These are phyloP conservation scores for Candida wancherniae DNA, from an alignment of 805 yeast species.

Conservation along the genomic window DNA sequence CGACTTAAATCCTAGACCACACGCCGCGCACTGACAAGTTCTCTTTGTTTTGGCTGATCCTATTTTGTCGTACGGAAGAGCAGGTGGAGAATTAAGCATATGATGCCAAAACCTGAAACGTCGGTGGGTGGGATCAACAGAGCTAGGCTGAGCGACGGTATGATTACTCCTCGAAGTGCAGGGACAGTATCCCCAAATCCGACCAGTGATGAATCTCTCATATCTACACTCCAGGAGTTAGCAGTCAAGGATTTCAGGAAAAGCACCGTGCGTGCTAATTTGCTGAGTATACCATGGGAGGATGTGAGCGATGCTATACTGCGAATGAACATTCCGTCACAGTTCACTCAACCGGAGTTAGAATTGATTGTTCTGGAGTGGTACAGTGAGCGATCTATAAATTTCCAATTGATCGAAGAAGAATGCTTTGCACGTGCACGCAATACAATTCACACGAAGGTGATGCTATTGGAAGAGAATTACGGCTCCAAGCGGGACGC, in stretches of 20 bases:
- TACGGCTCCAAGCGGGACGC: conserved; percentile 10
- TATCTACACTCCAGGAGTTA: no score
- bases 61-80: no score
- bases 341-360: conserved; percentile 14
- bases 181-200: conserved; percentile 4
- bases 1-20: no score
- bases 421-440: conserved; percentile 13
- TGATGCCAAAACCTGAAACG: no score
- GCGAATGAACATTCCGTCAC: conserved; percentile 1
- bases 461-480: conserved; percentile 10
- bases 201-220: no score
- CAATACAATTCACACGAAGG: conserved; percentile 6
- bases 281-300: conserved; percentile 7
- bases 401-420: conserved; percentile 10
- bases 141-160: conserved; percentile 2
- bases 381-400: conserved; percentile 10
- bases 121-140: no score
- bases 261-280: conserved; percentile 3
- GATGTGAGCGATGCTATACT: conserved; percentile 4
- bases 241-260: conserved; percentile 9
- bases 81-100: no score
- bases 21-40: no score
- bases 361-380: conserved; percentile 16
- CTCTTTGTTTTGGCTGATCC: no score
- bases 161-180: conserved; percentile 7